Evolutionary conservation across 2,329 filamentous ascomycete species (phyloP).

Genomic region (Penicillium expansum): DNA sequence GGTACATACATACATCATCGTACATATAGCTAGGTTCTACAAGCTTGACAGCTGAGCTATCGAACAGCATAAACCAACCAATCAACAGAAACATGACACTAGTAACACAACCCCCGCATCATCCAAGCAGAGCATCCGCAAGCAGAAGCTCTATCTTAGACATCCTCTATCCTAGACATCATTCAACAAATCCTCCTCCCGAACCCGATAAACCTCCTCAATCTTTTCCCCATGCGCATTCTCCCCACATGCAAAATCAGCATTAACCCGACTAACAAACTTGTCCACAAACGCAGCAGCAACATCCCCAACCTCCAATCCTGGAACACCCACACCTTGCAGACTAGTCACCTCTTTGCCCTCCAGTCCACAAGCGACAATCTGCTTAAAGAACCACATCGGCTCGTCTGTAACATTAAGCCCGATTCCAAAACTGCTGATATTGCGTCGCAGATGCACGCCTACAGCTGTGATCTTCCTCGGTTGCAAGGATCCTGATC

Average conservation of each 20-base stretch:
- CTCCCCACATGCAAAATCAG: conserved; percentile 34
- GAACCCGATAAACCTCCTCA: conserved; percentile 41
- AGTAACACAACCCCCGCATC: not conserved
- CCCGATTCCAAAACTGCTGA: conserved; percentile 81
- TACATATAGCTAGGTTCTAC: not conserved
- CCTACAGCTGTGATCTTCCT: conserved; percentile 85
- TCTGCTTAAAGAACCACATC: conserved; percentile 70
- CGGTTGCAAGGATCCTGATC: conserved; percentile 9
- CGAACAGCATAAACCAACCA: not conserved
- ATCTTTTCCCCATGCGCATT: conserved; percentile 34
- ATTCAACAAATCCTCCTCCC: conserved; percentile 30
- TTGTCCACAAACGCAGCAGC: conserved; percentile 37
- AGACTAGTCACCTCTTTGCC: conserved; percentile 79
- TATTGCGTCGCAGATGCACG: conserved; percentile 81
- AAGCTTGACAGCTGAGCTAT: not conserved
- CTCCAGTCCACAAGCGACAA: conserved; percentile 85
- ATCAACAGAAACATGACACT: not conserved
- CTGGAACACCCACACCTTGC: conserved; percentile 48
- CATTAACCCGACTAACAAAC: conserved; percentile 41
- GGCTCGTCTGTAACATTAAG: conserved; percentile 52
- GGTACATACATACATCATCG: not conserved
- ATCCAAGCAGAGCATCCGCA: no score
- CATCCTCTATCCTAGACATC: not conserved
- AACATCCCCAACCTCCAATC: conserved; percentile 39
- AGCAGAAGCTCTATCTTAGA: not conserved